Evolutionary conservation across 2,329 filamentous ascomycete species (phyloP).

Genomic region (Camptophora hylomeconis): DNA sequence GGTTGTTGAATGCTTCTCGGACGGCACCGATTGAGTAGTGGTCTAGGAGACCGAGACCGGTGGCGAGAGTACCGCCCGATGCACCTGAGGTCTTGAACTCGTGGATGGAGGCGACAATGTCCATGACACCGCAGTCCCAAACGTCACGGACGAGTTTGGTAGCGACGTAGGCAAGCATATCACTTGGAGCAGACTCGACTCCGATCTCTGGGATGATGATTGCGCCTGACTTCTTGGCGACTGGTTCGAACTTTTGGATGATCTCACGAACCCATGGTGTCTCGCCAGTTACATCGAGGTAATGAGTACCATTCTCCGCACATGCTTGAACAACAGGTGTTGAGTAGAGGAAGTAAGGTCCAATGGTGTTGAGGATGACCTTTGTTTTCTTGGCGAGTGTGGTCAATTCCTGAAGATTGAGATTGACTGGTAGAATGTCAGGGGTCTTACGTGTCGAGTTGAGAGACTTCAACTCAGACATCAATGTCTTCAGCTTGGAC

Average conservation of each 20-base stretch:
- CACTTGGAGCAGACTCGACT: constrained; percentile 48
- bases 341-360: constrained; percentile 53
- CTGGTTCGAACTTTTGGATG: constrained; percentile 46
- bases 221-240: constrained; percentile 45
- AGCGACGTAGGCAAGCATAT: constrained; percentile 40
- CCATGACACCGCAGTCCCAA: constrained; percentile 35
- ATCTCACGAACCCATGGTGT: constrained; percentile 51
- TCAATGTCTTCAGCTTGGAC: constrained; percentile 57
- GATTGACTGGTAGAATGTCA: constrained; percentile 20
- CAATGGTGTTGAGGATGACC: constrained; percentile 47
- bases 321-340: constrained; percentile 52
- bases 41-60: constrained; percentile 45
- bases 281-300: constrained; percentile 54
- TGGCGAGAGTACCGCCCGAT: constrained; percentile 53
- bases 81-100: constrained; percentile 38
- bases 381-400: constrained; percentile 41
- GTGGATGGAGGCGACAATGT: constrained; percentile 41
- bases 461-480: constrained; percentile 50
- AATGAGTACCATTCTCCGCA: constrained; percentile 52
- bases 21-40: constrained; percentile 11
- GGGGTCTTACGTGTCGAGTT: constrained; percentile 60
- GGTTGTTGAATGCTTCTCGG: constrained; percentile 9
- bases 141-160: constrained; percentile 40
- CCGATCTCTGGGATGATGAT: constrained; percentile 51
- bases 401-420: constrained; percentile 38